Evolutionary conservation across 306 rosid species (phyloP).

Genomic region (Cicer yamashitae): DNA sequence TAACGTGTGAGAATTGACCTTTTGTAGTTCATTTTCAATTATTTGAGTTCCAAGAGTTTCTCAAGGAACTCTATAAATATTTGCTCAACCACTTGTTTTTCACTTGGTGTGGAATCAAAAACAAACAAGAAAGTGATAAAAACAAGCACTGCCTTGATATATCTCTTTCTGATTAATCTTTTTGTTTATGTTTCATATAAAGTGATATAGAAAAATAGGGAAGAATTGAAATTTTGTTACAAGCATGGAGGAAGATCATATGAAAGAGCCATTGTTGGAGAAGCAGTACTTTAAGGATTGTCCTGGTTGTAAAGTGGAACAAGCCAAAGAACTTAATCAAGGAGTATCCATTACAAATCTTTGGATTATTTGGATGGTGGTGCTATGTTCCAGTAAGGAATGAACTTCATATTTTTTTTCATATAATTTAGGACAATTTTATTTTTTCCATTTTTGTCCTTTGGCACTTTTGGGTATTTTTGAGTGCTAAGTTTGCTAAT

Average conservation of each 20-base stretch:
- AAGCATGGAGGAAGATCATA: slow-evolving; percentile 49
- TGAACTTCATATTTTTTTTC: background rate
- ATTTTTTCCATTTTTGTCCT: too few relatives aligned
- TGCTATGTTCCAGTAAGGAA: slow-evolving; percentile 57
- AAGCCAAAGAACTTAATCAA: slow-evolving; percentile 44
- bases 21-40: background rate
- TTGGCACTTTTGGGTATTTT: too few relatives aligned
- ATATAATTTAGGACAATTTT: too few relatives aligned
- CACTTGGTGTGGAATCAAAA: background rate
- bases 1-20: too few relatives aligned
- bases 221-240: background rate
- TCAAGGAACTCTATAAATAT: background rate
- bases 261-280: slow-evolving; percentile 55
- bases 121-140: background rate
- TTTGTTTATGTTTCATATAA: background rate
- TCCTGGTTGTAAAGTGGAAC: slow-evolving; percentile 75
- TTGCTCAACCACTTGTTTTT: background rate
- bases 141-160: background rate
- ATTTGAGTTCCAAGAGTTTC: slow-evolving; percentile 2
- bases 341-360: slow-evolving; percentile 58
- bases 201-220: background rate
- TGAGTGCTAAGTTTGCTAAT: too few relatives aligned
- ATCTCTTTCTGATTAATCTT: background rate
- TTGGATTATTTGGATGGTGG: slow-evolving; percentile 52
- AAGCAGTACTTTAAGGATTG: slow-evolving; percentile 60